These are phyloP conservation scores for Phyllosticta capitalensis DNA, from an alignment of 2,329 filamentous ascomycete genomes.

Conservation along the genomic window DNA sequence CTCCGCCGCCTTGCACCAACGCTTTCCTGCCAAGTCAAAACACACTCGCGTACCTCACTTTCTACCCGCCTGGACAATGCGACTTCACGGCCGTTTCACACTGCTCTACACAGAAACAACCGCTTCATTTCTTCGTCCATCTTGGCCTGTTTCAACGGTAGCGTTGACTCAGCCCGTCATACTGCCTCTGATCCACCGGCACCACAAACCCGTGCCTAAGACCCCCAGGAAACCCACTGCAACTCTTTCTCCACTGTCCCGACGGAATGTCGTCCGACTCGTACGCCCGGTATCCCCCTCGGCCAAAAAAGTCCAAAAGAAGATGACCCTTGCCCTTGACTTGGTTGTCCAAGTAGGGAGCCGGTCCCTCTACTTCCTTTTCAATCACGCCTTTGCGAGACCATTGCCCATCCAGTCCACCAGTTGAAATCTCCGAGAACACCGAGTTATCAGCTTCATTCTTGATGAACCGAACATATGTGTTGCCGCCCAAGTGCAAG, in stretches of 20 bases:
- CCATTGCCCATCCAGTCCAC: slow-evolving; percentile 45
- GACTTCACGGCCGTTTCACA: neutral
- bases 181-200: slow-evolving; percentile 36
- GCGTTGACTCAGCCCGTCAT: slow-evolving; percentile 28
- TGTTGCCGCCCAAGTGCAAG: slow-evolving; percentile 33
- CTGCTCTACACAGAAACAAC: neutral
- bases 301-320: slow-evolving; percentile 32
- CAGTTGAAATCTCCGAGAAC: slow-evolving; percentile 41
- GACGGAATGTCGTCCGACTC: slow-evolving; percentile 35
- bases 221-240: slow-evolving; percentile 35
- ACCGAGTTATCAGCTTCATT: slow-evolving; percentile 45
- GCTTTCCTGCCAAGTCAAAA: neutral
- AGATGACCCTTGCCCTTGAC: slow-evolving; percentile 32
- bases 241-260: slow-evolving; percentile 35
- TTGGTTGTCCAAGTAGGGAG: slow-evolving; percentile 26
- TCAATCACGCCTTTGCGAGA: slow-evolving; percentile 40
- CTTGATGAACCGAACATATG: slow-evolving; percentile 48
- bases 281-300: slow-evolving; percentile 44
- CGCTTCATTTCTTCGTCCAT: neutral
- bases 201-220: slow-evolving; percentile 45
- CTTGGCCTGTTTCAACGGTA: neutral
- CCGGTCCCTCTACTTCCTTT: slow-evolving; percentile 23
- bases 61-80: neutral
- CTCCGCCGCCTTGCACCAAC: neutral
- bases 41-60: neutral